Evolutionary conservation across 2,329 filamentous ascomycete genomes (phyloP).

Genomic region (Blastomyces percursus): DNA sequence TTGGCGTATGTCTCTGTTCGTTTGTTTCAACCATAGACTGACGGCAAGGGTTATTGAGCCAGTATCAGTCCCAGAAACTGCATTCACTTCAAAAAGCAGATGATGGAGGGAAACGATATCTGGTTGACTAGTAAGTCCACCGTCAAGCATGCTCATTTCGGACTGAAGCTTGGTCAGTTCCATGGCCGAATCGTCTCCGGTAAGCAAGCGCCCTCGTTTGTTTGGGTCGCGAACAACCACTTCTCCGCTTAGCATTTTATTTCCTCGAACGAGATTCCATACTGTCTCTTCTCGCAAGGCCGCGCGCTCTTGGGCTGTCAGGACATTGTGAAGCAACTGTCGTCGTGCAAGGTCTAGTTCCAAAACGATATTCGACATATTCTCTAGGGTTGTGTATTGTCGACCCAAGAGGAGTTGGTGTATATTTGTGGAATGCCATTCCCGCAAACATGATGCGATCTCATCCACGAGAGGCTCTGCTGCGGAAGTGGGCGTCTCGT

Average conservation of each 20-base stretch:
- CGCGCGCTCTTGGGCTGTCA: slow-evolving; percentile 77
- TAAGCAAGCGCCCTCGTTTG: slow-evolving; percentile 73
- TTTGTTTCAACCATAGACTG: slow-evolving; percentile 62
- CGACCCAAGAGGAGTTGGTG: slow-evolving; percentile 79
- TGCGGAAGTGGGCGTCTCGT: slow-evolving; percentile 82
- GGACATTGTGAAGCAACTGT: slow-evolving; percentile 85
- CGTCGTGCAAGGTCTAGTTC: slow-evolving; percentile 76
- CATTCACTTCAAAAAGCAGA: slow-evolving; percentile 74
- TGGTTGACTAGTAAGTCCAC: slow-evolving; percentile 56
- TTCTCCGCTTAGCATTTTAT: slow-evolving; percentile 86
- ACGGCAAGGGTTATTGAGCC: slow-evolving; percentile 66
- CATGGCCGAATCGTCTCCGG: slow-evolving; percentile 84
- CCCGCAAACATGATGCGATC: slow-evolving; percentile 87
- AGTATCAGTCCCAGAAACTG: slow-evolving; percentile 65
- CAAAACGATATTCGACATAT: slow-evolving; percentile 67
- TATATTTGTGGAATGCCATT: slow-evolving; percentile 97
- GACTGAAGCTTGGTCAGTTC: slow-evolving; percentile 86
- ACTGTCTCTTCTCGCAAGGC: slow-evolving; percentile 76
- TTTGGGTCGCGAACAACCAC: slow-evolving; percentile 87
- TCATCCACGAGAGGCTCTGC: slow-evolving; percentile 92
- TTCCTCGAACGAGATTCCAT: slow-evolving; percentile 88
- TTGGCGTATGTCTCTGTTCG: slow-evolving; percentile 51
- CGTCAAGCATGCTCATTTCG: slow-evolving; percentile 85
- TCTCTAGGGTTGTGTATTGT: slow-evolving; percentile 70
- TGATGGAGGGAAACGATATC: slow-evolving; percentile 65